Conservation (phyloP, 805 yeast genomes). For the Kazachstania taianensis region DNA sequence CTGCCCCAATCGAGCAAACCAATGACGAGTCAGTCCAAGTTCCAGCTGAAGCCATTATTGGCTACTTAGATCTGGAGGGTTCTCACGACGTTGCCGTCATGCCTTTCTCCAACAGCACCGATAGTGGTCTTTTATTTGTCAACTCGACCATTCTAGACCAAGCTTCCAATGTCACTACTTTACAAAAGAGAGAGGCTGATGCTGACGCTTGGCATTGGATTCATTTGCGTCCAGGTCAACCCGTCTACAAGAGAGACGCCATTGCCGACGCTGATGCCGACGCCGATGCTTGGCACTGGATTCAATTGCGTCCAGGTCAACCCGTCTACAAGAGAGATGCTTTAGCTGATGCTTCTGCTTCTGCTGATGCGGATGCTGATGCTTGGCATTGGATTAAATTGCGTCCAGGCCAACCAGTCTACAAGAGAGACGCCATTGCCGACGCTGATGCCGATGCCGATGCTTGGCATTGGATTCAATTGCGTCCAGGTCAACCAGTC, state of each 20-base stretch:
- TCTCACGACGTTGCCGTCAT: conserved; percentile 20
- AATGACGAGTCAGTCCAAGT: conserved; percentile 10
- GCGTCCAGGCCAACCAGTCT: conserved; percentile 20
- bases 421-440: conserved; percentile 24
- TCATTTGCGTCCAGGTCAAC: conserved; percentile 16
- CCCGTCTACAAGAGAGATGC: conserved; percentile 22
- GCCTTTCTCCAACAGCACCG: conserved; percentile 24
- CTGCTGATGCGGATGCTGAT: conserved; percentile 15
- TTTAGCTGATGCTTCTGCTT: conserved; percentile 13
- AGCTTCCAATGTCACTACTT: conserved; percentile 11
- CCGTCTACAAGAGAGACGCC: conserved; percentile 25
- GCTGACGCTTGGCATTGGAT: conserved; percentile 20
- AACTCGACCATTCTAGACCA: conserved; percentile 25
- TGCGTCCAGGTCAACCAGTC: conserved; percentile 22
- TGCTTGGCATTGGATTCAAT: conserved; percentile 24
- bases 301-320: conserved; percentile 19
- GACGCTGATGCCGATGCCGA: conserved; percentile 23
- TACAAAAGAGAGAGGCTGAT: conserved; percentile 10
- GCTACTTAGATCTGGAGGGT: conserved; percentile 23
- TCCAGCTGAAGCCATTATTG: conserved; percentile 27
- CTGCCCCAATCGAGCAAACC: conserved; percentile 19
- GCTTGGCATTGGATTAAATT: conserved; percentile 24
- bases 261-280: conserved; percentile 21
- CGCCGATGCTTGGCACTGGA: conserved; percentile 26
- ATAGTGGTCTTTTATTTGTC: conserved; percentile 23